Evolutionary conservation across 208 protist genomes (phyloP).

Genomic region (Herpetomonas samuelpessoai): DNA sequence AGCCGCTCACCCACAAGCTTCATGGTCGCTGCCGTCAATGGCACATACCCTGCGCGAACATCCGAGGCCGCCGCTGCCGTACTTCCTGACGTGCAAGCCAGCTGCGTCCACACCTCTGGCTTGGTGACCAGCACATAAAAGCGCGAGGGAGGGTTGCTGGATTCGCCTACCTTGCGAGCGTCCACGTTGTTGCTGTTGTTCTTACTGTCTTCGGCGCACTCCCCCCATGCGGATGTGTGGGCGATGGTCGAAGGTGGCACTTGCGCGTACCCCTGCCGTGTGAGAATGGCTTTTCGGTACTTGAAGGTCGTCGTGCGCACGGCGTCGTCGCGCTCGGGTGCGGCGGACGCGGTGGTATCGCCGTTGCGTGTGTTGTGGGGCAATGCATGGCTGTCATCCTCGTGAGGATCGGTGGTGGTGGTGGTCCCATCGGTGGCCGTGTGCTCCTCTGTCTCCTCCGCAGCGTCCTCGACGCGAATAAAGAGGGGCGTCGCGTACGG

Average conservation of each 20-base stretch:
- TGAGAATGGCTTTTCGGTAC: slow-evolving; percentile 36
- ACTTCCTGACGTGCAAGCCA: slow-evolving; percentile 3
- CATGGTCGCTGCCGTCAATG: slow-evolving; percentile 26
- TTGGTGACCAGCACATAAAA: slow-evolving; percentile 47
- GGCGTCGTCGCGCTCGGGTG: slow-evolving; percentile 1
- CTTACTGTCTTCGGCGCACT: background rate
- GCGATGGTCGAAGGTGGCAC: slow-evolving; percentile 12
- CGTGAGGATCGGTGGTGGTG: background rate
- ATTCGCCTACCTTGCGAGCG: background rate
- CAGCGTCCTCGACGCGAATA: slow-evolving; percentile 30
- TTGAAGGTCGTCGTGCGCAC: slow-evolving; percentile 51
- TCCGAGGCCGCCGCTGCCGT: background rate
- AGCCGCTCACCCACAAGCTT: slow-evolving; percentile 24
- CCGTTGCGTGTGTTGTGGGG: background rate
- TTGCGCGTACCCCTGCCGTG: slow-evolving; percentile 36
- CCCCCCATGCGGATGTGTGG: slow-evolving; percentile 8
- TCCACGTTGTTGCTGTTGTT: background rate
- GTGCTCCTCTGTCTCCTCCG: slow-evolving; percentile 5
- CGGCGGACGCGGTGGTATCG: background rate
- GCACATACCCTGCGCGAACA: slow-evolving; percentile 27
- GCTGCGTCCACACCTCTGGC: slow-evolving; percentile 10
- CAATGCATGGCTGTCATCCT: slow-evolving; percentile 6
- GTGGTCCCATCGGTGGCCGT: background rate
- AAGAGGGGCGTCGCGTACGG: slow-evolving; percentile 46
- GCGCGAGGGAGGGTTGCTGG: slow-evolving; percentile 9